These are phyloP conservation scores for Ambrosia artemisiifolia DNA, from an alignment of 129 eudicot genomes.

Conservation along the genomic window DNA sequence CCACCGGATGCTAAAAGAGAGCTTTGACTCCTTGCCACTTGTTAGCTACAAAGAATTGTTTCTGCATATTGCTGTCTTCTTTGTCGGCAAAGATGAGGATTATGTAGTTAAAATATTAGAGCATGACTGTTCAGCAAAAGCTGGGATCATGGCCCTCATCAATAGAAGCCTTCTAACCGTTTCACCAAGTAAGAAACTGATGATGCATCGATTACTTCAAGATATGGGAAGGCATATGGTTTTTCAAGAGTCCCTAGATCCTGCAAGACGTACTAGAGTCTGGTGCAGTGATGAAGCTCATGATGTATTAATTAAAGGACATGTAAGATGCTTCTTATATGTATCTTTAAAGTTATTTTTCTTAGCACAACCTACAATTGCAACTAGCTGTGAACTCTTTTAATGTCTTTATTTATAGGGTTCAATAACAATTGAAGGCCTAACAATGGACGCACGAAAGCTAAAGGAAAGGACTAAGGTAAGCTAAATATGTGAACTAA, in stretches of 20 bases:
- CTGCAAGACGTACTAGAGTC: constrained; percentile 19
- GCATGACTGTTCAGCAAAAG: neutral
- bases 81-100: constrained; percentile 7
- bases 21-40: constrained; percentile 20
- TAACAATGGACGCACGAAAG: constrained; percentile 20
- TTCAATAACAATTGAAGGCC: constrained; percentile 14
- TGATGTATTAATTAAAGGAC: constrained; percentile 7
- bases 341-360: neutral
- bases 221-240: constrained; percentile 21
- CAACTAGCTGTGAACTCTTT: neutral
- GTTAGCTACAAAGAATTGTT: constrained; percentile 11
- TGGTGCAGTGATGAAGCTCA: constrained; percentile 7
- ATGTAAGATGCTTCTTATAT: constrained; percentile 17
- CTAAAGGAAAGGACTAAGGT: constrained; percentile 4
- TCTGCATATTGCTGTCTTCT: constrained; percentile 23
- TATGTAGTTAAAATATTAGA: constrained; percentile 10
- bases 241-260: constrained; percentile 25
- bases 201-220: constrained; percentile 31
- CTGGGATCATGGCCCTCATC: constrained; percentile 24
- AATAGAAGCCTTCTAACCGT: constrained; percentile 25
- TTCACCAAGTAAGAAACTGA: constrained; percentile 7
- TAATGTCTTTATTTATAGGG: neutral
- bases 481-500: neutral
- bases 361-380: neutral
- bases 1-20: neutral